Conservation (phyloP, 1,139 yeast genomes). For the Kodamaea plutei region DNA sequence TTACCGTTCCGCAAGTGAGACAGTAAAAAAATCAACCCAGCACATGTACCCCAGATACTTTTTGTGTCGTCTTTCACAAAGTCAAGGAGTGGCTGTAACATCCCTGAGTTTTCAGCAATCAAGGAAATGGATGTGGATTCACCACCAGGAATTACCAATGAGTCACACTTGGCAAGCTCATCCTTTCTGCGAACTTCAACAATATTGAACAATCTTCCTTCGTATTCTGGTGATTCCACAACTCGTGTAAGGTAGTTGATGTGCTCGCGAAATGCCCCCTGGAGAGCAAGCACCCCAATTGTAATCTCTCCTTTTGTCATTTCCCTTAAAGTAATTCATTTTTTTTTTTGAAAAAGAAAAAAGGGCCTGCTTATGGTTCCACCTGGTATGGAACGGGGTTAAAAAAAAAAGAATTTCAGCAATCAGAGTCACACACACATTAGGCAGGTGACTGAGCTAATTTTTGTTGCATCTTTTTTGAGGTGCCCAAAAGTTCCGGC, state of each 20-base stretch:
- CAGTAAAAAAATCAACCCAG: constrained; percentile 71
- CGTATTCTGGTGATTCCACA: constrained; percentile 18
- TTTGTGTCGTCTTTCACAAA: constrained; percentile 46
- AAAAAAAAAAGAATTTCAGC: too few relatives aligned
- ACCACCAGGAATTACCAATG: constrained; percentile 75
- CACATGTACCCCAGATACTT: constrained; percentile 86
- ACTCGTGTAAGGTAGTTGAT: constrained; percentile 48
- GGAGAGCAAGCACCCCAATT: constrained; percentile 74
- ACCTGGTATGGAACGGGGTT: too few relatives aligned
- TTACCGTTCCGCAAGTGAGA: constrained; percentile 52
- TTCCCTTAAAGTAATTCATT: too few relatives aligned
- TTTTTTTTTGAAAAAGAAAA: too few relatives aligned
- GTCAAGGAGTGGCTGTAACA: constrained; percentile 51
- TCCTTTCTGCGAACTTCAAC: constrained; percentile 51
- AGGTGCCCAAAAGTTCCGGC: too few relatives aligned
- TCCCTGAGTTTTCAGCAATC: constrained; percentile 61
- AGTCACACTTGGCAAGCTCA: constrained; percentile 51
- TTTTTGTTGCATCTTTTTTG: too few relatives aligned
- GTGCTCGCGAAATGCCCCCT: constrained; percentile 79
- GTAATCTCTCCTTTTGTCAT: constrained; percentile 13
- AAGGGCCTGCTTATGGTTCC: too few relatives aligned
- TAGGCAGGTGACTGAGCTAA: too few relatives aligned
- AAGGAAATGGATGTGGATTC: constrained; percentile 76
- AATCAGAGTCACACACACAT: too few relatives aligned
- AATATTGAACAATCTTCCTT: constrained; percentile 22